Base-by-base conservation (phyloP, 306 rosid species). In the Alnus rubra region DNA sequence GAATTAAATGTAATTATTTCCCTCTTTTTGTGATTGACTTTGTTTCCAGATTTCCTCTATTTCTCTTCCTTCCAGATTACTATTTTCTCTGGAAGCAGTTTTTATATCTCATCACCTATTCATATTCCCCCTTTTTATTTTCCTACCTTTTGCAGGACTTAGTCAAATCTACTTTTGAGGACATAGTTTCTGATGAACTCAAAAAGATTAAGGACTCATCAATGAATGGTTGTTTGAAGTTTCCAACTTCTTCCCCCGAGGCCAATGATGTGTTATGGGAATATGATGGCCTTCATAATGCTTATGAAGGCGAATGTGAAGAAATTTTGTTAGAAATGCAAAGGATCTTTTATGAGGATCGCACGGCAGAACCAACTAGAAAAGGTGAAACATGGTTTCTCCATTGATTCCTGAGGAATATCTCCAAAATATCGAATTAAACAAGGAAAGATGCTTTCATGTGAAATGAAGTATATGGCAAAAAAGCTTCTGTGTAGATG, bases 281-380 rank as follows among this genome's bases (percentile, higher is more conserved):
- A 49, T 90, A 92, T 53, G 86, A 86, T 54, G 88, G 85, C 71
- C 80, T 90, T 82, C 80, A 74, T 59, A 73, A 71, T 71, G 79
- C 90, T 74, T 82, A 78, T 81, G 75, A 84, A 48, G 95, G 91
- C 56, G 92, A 94, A 53, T 86, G 92, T 73, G 89, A 90, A 87
- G 96, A 85, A 19, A 90, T 94, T 10, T 56, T 90, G 77, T 48
- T 94, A 78, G 94, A 92, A 83, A 92, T 94, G 96, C 94, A 90
- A 76, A 88, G 84, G 75, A 89, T 94, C 56, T 94, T 94, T 87
- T 94, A 94, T 76, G 83, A 94, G 80, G 94, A 92, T 82, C 87
- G 84, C 60, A 67, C 68, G 52, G 73, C 55, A 33, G 87, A 91
- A 67, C 76, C 87, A 76, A 79, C 76, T 16, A 19, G 48, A 10